Evolutionary conservation across 331 rosid species (phyloP), one percentile per base, ranked within the genome.

Genomic region (Acacia pycnantha): DNA sequence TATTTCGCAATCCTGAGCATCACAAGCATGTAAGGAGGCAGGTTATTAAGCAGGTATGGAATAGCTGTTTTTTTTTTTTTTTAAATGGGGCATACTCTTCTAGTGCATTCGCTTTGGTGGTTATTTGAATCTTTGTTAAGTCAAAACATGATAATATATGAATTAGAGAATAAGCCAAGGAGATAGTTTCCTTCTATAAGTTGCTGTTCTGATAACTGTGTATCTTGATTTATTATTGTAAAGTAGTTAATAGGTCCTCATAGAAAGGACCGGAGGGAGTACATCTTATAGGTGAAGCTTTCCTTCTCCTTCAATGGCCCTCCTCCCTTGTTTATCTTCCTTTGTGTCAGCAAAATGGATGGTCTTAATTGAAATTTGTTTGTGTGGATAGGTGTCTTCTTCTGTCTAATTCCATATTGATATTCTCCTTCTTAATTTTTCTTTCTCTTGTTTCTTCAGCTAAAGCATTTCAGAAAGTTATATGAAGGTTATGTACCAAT

Each of bases 1-100:
- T 96, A 83, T 96, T 92, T 84, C 86, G 85, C 73, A 91, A 81
- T 79, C 85, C 98, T 26, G 99, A 94, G 50, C 84, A 94, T 84
- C 99, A 96, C 91, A 96, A 92, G 90, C 89, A 96, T 88, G 97
- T 96, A 48, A 88, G 99, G 87, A 92, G 88, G 86, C 93, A 90
- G 89, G 92, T 91, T 79, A 85, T 90, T 83, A 96, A 94, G 89
- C 99, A 96, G 97, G 99, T 95, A 65, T 70, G 81, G 69, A 2
- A 58, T 22, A 58, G 15, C 31, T 9, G 5, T n/a, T 2, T 22
- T 58, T 2, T 58, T 58, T 22, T 2, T 3, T 11, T 8, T n/a
- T n/a, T n/a, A n/a, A 9, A 64, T 72, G 76, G 82, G 47, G 22
- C 40, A 77, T 56, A 29, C 79, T 76, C 64, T 82, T 84, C 67